Percentiles rank a stretch among this genome's conserved stretches.
Evolutionary conservation across 345 rosid species (phyloP).

Genomic region (Syzygium aromaticum): DNA sequence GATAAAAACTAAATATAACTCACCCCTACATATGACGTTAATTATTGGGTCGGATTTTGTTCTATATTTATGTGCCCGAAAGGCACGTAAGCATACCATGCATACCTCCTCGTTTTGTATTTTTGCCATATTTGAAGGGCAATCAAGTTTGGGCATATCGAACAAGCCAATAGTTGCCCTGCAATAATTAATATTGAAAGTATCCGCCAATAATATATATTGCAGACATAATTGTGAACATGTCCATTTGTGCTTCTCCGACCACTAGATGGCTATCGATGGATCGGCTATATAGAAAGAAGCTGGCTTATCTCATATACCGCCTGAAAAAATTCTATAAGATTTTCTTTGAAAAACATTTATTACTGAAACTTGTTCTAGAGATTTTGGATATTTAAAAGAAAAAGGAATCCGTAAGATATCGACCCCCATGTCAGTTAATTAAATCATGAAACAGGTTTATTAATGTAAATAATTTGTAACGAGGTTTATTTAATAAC

Average conservation of each 20-base stretch:
- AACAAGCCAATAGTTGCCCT: not conserved
- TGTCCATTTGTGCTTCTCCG: not conserved
- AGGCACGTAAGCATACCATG: not conserved
- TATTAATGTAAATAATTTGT: too few species aligned
- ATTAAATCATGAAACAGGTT: not conserved
- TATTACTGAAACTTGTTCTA: rapidly evolving
- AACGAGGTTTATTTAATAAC: not conserved
- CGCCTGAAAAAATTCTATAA: not conserved
- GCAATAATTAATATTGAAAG: not conserved
- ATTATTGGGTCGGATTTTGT: not conserved
- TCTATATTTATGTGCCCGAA: not conserved
- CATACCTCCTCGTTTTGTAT: not conserved
- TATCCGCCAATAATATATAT: not conserved
- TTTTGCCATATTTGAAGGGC: not conserved
- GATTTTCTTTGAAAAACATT: not conserved
- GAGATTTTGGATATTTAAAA: not conserved
- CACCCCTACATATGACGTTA: not conserved
- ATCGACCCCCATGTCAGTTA: not conserved
- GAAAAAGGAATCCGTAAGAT: not conserved
- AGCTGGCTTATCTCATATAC: not conserved
- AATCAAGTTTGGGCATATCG: not conserved
- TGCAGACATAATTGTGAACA: not conserved
- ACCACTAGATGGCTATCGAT: not conserved
- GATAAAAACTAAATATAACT: not conserved
- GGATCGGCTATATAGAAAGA: not conserved